Evolutionary conservation across 257 asterid genomes (phyloP), one percentile per base, ranked within the genome.

Genomic region (Voacanga thouarsii): DNA sequence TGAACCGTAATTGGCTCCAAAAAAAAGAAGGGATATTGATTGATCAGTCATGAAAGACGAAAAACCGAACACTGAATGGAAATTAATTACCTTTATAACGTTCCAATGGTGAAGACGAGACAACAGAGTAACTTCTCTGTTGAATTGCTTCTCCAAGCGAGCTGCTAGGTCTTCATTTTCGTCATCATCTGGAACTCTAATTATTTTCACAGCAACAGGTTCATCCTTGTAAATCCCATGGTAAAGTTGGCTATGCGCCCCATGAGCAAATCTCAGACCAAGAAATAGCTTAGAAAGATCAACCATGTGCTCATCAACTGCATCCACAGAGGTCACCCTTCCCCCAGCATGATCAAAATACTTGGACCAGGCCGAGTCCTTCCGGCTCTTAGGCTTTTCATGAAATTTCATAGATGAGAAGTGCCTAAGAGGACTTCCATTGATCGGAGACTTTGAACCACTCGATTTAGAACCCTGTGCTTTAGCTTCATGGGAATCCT

Each of bases 191-290:
- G 96, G 94, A 78, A 93, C 83, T 56, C 93, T 87, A 47, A 91
- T 93, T 91, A 93, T 89, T 79, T 95, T 93, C 26, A 93, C 94
- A 0, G 99, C 98, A 28, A 93, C 98, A 1, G 90, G 92, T 78
- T 96, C 82, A 83, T 92, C 96, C 61, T 90, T 89, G 80, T 95
- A 94, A 26, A 84, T 89, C 23, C 99, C 99, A 81, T 92, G 81
- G 82, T 94, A 91, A 44, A 95, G 89, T 73, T 96, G 82, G 63
- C 98, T 89, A 71, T 88, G 93, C 0, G 97, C 97, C 0, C 98
- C 99, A 5, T 92, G 87, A 19, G 97, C 99, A 71, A 95, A 93
- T 77, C 85, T 91, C 72, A 88, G 90, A 53, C 99, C 97, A 5
- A 89, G 85, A 74, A 89, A 89, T 50, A 95, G 45, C 87, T 93